phyloP scores from a whole-genome alignment of 208 protist species.

The Wallacemonas sp. region DNA sequence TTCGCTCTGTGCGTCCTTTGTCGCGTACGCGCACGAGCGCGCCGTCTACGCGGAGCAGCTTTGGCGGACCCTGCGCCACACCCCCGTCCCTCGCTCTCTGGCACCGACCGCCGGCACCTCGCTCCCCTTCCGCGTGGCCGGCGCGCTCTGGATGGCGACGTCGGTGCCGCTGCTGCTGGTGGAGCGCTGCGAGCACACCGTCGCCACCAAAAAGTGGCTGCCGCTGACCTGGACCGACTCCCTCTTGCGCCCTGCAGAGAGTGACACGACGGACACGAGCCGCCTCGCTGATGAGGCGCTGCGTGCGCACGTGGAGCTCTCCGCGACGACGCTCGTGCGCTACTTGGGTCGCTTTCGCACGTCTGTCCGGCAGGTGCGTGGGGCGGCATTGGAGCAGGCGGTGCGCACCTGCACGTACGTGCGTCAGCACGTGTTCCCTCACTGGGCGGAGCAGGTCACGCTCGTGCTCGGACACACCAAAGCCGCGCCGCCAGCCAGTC shows the following conservation, averaged over 20 bases:
- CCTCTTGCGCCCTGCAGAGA: no score
- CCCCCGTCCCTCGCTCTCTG: background rate
- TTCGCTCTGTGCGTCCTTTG: background rate
- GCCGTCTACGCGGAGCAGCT: background rate
- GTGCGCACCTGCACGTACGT: background rate
- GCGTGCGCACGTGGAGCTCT: no score
- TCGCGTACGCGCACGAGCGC: background rate
- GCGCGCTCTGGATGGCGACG: background rate
- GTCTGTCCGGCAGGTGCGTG: background rate
- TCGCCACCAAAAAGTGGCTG: background rate
- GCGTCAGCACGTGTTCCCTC: background rate
- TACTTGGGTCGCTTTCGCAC: background rate
- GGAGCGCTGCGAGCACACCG: background rate
- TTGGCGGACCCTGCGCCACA: background rate
- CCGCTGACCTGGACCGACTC: no score
- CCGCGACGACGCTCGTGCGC: no score
- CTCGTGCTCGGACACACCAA: background rate
- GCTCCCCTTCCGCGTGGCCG: background rate
- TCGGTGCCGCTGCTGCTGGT: background rate
- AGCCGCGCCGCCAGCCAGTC: background rate
- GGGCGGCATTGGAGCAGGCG: background rate
- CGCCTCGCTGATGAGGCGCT: no score
- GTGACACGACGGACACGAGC: no score
- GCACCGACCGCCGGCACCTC: background rate
- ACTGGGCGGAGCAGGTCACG: background rate